Percentiles rank a stretch among this genome's conserved stretches.
Evolutionary conservation across 2,329 filamentous ascomycete species (phyloP).

Genomic region (Trichoderma polysporum): DNA sequence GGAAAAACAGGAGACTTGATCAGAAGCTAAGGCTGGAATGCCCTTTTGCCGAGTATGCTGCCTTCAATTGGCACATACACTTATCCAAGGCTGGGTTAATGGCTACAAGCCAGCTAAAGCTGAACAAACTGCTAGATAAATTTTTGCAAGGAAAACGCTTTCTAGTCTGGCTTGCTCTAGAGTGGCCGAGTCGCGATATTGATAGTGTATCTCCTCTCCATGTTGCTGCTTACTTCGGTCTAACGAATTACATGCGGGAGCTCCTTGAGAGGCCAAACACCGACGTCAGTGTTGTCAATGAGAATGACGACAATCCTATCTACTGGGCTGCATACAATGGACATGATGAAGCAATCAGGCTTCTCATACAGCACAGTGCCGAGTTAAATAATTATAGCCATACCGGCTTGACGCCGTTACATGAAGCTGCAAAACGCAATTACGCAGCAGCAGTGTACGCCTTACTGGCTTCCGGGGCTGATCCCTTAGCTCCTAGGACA

Average conservation of each 20-base stretch:
- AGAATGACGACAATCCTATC: neutral
- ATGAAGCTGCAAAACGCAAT: slow-evolving; percentile 36
- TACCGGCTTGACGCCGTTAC: slow-evolving; percentile 36
- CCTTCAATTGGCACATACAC: slow-evolving; percentile 32
- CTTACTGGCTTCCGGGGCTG: slow-evolving; percentile 37
- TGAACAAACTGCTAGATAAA: neutral
- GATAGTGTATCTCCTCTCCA: slow-evolving; percentile 20
- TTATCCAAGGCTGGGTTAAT: slow-evolving; percentile 20
- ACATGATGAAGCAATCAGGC: neutral
- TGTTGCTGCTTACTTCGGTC: neutral
- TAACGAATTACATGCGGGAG: neutral
- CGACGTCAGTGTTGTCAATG: neutral
- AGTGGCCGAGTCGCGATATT: neutral
- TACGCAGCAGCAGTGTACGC: slow-evolving; percentile 29
- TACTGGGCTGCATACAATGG: neutral
- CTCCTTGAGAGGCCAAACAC: neutral
- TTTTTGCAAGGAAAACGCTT: neutral
- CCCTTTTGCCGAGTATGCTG: slow-evolving; percentile 34
- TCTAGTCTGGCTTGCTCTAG: neutral
- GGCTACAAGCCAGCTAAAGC: neutral
- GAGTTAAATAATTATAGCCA: neutral
- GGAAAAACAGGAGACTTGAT: neutral
- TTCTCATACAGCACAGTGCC: neutral
- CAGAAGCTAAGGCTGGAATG: slow-evolving; percentile 21
- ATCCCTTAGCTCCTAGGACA: slow-evolving; percentile 33